Evolutionary conservation across 2,329 filamentous ascomycete species (phyloP).

Genomic region (Tolypocladium inflatum): DNA sequence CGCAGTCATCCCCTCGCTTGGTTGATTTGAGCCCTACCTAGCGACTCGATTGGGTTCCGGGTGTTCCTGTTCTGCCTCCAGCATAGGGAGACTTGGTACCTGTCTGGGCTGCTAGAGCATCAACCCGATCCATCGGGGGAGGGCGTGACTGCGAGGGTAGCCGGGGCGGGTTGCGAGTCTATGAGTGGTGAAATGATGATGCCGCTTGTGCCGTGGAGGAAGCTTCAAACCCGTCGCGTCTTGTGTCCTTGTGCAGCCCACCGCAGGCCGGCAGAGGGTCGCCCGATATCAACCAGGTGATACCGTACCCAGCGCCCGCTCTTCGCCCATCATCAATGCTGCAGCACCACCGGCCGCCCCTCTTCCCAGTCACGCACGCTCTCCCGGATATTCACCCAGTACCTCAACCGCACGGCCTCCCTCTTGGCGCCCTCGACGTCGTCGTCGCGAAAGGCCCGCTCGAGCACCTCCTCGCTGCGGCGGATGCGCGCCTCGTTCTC

Average conservation of each 20-base stretch:
- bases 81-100: too few relatives aligned
- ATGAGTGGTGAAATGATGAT: neutral
- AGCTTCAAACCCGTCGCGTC: neutral
- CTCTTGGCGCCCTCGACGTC: constrained; percentile 56
- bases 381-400: constrained; percentile 84
- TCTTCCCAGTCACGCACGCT: constrained; percentile 76
- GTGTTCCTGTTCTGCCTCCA: too few relatives aligned
- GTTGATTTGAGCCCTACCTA: too few relatives aligned
- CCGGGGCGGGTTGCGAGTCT: too few relatives aligned
- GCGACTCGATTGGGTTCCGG: too few relatives aligned
- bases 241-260: neutral
- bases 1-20: too few relatives aligned
- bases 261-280: neutral
- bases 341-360: constrained; percentile 51
- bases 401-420: constrained; percentile 71
- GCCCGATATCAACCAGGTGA: neutral
- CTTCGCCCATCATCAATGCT: constrained; percentile 27
- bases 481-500: constrained; percentile 61
- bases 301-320: neutral
- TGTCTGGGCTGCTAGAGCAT: too few relatives aligned
- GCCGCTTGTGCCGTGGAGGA: neutral
- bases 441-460: constrained; percentile 53
- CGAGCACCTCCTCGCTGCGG: constrained; percentile 53
- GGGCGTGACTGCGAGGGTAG: too few relatives aligned
- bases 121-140: neutral